Percentiles rank a stretch among this genome's conserved stretches.
Conservation (phyloP, 129 eudicot species). For the Pittosporum tobira region DNA sequence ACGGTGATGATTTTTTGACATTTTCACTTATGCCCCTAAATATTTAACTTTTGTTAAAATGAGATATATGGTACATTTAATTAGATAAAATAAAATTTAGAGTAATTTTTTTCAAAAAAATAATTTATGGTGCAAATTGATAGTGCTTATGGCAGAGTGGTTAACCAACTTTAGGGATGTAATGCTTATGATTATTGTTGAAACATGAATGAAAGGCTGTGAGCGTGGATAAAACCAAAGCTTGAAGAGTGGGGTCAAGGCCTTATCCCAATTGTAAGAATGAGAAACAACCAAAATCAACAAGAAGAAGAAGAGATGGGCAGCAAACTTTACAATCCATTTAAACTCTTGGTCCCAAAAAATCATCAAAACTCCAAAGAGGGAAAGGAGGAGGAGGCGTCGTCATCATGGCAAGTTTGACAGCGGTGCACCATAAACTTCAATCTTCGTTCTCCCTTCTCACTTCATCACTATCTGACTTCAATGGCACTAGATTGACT, state of each 20-base stretch:
- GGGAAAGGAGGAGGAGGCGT: no score
- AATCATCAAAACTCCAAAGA: not conserved
- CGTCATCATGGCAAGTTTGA: constrained; percentile 36
- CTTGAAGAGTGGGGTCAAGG: constrained; percentile 22
- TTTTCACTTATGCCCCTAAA: no score
- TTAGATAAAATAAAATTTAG: no score
- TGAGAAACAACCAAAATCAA: constrained; percentile 21
- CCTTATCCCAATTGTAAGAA: constrained; percentile 55
- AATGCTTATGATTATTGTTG: no score
- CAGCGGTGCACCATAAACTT: constrained; percentile 38
- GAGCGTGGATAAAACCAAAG: constrained; percentile 18
- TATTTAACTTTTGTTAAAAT: no score
- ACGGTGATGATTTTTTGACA: no score
- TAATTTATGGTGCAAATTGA: no score
- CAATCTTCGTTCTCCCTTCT: constrained; percentile 53
- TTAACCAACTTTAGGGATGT: no score
- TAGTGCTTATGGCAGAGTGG: no score
- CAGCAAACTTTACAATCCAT: constrained; percentile 3
- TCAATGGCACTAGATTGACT: constrained; percentile 58
- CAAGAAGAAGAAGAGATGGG: constrained; percentile 4
- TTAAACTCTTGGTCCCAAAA: not conserved
- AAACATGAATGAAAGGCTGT: constrained; percentile 9
- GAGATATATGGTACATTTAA: no score
- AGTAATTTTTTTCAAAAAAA: no score
- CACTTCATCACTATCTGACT: constrained; percentile 72